Evolutionary conservation across 139 green algal genomes (phyloP).

Genomic region (Marvania coccoides): DNA sequence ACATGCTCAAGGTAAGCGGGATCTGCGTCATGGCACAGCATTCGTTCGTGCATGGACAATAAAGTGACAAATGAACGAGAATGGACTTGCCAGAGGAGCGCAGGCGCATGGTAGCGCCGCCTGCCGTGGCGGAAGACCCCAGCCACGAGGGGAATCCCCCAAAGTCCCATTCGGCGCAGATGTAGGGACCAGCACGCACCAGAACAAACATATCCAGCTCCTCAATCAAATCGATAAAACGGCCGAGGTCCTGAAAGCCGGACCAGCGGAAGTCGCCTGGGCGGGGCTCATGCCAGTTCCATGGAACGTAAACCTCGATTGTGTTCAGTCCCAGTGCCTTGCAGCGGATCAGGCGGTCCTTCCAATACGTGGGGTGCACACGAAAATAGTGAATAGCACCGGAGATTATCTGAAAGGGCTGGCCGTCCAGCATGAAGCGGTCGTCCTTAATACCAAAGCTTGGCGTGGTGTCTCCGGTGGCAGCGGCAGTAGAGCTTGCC

Average conservation of each 20-base stretch:
- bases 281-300: constrained; percentile 51
- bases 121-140: constrained; percentile 19
- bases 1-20: constrained; percentile 36
- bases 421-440: constrained; percentile 29
- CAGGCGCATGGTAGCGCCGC: constrained; percentile 31
- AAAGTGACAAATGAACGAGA: too few relatives aligned
- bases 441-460: constrained; percentile 27
- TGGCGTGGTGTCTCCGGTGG: too few relatives aligned
- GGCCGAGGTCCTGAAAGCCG: constrained; percentile 21
- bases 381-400: constrained; percentile 54
- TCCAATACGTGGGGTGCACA: constrained; percentile 41
- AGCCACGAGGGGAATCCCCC: constrained; percentile 57
- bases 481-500: too few relatives aligned
- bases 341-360: constrained; percentile 32
- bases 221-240: constrained; percentile 27
- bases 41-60: too few relatives aligned
- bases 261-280: constrained; percentile 27
- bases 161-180: constrained; percentile 51
- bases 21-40: too few relatives aligned
- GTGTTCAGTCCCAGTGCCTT: constrained; percentile 49
- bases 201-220: constrained; percentile 42
- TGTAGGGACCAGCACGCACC: constrained; percentile 47
- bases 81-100: constrained; percentile 27
- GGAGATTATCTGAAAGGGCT: constrained; percentile 32
- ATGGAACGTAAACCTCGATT: constrained; percentile 46